phyloP scores from a whole-genome alignment of 2,329 filamentous ascomycete species.

The Paecilomyces niveus region DNA sequence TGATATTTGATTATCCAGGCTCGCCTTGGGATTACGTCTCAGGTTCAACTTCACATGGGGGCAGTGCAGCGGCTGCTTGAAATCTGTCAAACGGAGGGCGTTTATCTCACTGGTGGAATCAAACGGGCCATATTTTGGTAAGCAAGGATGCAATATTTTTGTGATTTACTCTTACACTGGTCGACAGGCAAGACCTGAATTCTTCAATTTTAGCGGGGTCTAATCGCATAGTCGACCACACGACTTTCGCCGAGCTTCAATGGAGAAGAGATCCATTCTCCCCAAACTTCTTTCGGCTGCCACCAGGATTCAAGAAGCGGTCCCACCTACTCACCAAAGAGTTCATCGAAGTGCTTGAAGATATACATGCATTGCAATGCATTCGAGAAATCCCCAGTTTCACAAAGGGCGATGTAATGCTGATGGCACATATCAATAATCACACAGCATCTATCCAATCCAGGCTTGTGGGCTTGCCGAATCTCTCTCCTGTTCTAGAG shows the following conservation, averaged over 20 bases:
- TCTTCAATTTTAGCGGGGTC: constrained; percentile 34
- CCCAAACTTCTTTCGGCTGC: constrained; percentile 21
- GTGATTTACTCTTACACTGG: constrained; percentile 3
- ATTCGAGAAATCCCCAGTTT: constrained; percentile 25
- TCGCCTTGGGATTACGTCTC: constrained; percentile 25
- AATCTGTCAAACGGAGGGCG: constrained; percentile 19
- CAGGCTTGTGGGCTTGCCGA: constrained; percentile 20
- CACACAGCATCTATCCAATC: constrained; percentile 40
- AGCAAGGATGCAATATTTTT: constrained; percentile 3
- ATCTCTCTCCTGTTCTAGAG: constrained; percentile 15
- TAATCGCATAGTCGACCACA: constrained; percentile 33
- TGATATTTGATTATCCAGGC: no score
- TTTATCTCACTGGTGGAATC: constrained; percentile 31
- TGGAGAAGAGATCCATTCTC: constrained; percentile 32
- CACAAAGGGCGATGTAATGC: constrained; percentile 9
- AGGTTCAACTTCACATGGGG: constrained; percentile 38
- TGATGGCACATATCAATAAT: constrained; percentile 31
- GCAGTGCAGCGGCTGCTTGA: constrained; percentile 32
- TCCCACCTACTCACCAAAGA: constrained; percentile 19
- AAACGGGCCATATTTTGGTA: constrained; percentile 43
- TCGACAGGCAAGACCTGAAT: constrained; percentile 38
- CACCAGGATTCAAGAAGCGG: constrained; percentile 24
- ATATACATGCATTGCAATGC: constrained; percentile 33
- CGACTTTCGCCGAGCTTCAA: constrained; percentile 34
- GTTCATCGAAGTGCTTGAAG: constrained; percentile 32